These are phyloP conservation scores for Fusarium tricinctum DNA, from an alignment of 2,329 filamentous ascomycete species.

Conservation along the genomic window DNA sequence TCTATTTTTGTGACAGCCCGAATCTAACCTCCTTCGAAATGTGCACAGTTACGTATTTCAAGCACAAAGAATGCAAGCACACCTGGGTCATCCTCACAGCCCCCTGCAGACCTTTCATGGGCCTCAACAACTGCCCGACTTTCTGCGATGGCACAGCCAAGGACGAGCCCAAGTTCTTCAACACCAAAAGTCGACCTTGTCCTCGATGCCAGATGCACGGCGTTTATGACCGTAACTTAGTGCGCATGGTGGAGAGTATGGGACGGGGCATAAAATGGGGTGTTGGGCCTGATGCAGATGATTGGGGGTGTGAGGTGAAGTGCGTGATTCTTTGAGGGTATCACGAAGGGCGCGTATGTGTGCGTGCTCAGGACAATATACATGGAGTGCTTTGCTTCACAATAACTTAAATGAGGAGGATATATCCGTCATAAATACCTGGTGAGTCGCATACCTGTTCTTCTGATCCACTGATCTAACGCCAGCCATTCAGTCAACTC, in stretches of 20 bases:
- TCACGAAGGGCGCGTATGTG: not conserved
- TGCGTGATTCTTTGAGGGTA: conserved; percentile 54
- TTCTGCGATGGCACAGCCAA: conserved; percentile 59
- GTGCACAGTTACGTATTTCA: conserved; percentile 65
- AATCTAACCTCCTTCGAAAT: conserved; percentile 50
- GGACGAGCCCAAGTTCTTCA: conserved; percentile 54
- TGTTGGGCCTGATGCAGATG: conserved; percentile 57
- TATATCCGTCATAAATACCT: not conserved
- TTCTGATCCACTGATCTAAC: not conserved
- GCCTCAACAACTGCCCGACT: conserved; percentile 63
- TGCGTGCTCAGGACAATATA: not conserved
- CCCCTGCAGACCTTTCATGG: conserved; percentile 64
- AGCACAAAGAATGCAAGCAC: conserved; percentile 65
- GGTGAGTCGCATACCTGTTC: not conserved
- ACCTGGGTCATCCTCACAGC: conserved; percentile 64
- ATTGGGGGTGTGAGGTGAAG: conserved; percentile 56
- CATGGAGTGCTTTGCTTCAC: not conserved
- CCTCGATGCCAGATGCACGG: conserved; percentile 59
- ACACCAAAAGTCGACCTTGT: conserved; percentile 57
- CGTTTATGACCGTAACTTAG: conserved; percentile 62
- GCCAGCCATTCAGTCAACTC: not conserved
- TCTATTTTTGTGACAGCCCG: not conserved
- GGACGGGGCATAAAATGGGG: conserved; percentile 64
- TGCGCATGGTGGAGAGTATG: conserved; percentile 62
- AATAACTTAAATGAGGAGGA: not conserved